These are phyloP conservation scores for Aegilops speltoides DNA, from an alignment of 176 grass and related monocot species.

Conservation along the genomic window DNA sequence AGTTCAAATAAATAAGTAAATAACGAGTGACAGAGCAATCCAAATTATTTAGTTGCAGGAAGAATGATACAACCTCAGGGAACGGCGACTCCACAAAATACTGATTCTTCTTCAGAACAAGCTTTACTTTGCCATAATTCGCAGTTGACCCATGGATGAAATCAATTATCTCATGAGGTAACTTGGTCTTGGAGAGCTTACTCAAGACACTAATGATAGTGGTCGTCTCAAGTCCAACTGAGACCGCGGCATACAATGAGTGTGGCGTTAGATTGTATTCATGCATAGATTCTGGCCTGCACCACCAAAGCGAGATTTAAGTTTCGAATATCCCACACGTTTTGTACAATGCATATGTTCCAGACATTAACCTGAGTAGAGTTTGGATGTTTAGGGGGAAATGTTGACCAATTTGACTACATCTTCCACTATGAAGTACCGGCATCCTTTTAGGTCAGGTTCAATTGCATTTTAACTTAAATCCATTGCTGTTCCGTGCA, in stretches of 20 bases:
- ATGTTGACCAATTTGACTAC: background rate
- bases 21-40: background rate
- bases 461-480: constrained; percentile 11
- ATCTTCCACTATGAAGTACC: background rate
- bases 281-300: constrained; percentile 90
- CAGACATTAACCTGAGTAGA: background rate
- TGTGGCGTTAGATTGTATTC: constrained; percentile 96
- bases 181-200: constrained; percentile 91
- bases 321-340: background rate
- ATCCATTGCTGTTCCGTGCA: background rate
- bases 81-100: constrained; percentile 95
- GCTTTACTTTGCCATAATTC: constrained; percentile 99
- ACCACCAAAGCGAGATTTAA: constrained; percentile 17
- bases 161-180: constrained; percentile 88
- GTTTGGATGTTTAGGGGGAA: background rate
- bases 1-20: constrained; percentile 10
- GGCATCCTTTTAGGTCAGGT: constrained; percentile 18
- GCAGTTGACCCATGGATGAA: constrained; percentile 93
- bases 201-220: constrained; percentile 89
- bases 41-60: constrained; percentile 15
- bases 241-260: constrained; percentile 95
- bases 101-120: constrained; percentile 95
- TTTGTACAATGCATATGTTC: constrained; percentile 8
- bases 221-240: constrained; percentile 82
- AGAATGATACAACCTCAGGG: constrained; percentile 72